Conservation (phyloP, 2,329 filamentous ascomycete genomes). For the Aspergillus amoenus region DNA sequence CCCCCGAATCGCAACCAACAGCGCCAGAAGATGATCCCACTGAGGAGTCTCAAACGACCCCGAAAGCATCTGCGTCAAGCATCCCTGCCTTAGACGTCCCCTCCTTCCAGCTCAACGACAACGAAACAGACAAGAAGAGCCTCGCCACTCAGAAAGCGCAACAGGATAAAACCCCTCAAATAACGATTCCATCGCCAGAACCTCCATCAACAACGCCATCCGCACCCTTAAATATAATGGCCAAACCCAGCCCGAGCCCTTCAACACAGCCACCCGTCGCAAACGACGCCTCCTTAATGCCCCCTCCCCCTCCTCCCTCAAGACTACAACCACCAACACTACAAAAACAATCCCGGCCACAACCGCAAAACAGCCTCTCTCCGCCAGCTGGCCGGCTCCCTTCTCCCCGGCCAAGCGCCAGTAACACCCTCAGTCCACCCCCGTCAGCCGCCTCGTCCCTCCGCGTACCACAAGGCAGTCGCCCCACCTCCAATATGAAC, state of each 20-base stretch:
- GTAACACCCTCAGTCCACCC: constrained; percentile 39
- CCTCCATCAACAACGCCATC: background rate
- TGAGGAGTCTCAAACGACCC: constrained; percentile 34
- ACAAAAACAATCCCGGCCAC: constrained; percentile 20
- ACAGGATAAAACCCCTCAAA: constrained; percentile 10
- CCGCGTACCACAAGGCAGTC: constrained; percentile 42
- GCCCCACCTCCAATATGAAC: constrained; percentile 39
- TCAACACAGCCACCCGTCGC: constrained; percentile 2
- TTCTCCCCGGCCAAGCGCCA: constrained; percentile 25
- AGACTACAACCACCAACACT: constrained; percentile 28
- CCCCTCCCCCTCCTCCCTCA: constrained; percentile 36
- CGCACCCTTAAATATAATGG: constrained; percentile 9
- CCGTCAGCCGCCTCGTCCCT: constrained; percentile 46
- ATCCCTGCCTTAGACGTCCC: constrained; percentile 31
- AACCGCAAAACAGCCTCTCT: constrained; percentile 4
- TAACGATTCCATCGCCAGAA: constrained; percentile 9
- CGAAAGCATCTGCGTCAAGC: constrained; percentile 34
- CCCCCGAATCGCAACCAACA: background rate
- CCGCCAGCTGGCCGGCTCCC: constrained; percentile 22
- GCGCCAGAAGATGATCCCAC: constrained; percentile 13
- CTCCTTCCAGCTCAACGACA: constrained; percentile 30
- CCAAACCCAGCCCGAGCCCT: constrained; percentile 6
- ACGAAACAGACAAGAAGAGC: constrained; percentile 8
- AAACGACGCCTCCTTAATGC: constrained; percentile 29
- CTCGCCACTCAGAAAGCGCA: constrained; percentile 1